Evolutionary conservation across 2,329 filamentous ascomycete species (phyloP).

Genomic region (Sporothrix phasma): DNA sequence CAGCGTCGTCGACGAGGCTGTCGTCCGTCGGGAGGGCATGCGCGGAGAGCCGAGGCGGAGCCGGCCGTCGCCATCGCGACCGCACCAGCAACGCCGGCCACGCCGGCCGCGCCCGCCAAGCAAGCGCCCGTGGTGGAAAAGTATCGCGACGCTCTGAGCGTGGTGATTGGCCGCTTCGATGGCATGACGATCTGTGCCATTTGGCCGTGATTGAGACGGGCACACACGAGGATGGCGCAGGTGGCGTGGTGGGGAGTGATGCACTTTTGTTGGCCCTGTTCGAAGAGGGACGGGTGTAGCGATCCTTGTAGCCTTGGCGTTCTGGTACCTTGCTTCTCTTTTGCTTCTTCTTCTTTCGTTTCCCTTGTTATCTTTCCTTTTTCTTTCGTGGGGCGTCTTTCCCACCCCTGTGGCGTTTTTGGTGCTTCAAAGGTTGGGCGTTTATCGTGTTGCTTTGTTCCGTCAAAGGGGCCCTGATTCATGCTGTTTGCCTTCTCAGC

Average conservation of each 20-base stretch:
- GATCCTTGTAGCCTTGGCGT: background rate
- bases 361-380: background rate
- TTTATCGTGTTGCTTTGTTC: too few relatives aligned
- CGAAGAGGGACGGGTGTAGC: background rate
- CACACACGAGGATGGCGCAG: too few relatives aligned
- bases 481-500: too few relatives aligned
- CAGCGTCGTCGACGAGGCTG: background rate
- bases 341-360: background rate
- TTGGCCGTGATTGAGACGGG: slow-evolving; percentile 12
- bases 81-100: background rate
- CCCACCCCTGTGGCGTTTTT: too few relatives aligned
- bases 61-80: background rate
- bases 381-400: too few relatives aligned
- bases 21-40: background rate
- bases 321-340: too few relatives aligned
- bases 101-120: background rate
- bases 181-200: slow-evolving; percentile 14
- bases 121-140: slow-evolving; percentile 10
- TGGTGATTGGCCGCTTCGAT: slow-evolving; percentile 14
- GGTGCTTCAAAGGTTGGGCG: too few relatives aligned
- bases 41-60: background rate
- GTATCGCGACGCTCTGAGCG: slow-evolving; percentile 14
- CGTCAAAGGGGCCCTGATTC: too few relatives aligned
- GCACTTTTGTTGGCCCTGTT: background rate
- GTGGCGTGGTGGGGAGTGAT: too few relatives aligned